These are phyloP conservation scores for Dianthus caryophyllus DNA, from an alignment of 148 eudicot species.

Conservation along the genomic window DNA sequence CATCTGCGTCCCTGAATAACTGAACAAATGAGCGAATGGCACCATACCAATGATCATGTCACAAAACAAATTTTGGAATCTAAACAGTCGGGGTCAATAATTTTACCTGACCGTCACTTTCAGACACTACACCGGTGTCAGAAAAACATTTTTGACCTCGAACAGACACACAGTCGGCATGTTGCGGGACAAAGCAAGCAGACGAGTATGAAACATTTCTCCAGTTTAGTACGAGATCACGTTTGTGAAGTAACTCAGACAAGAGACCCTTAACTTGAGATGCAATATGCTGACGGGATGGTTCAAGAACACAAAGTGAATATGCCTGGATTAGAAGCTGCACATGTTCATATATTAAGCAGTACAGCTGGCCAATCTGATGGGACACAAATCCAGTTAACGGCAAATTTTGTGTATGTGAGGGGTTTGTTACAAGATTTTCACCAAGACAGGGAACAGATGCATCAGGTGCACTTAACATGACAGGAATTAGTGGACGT, in stretches of 20 bases:
- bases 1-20: slow-evolving; percentile 37
- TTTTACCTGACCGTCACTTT: slow-evolving; percentile 31
- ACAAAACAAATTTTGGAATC: slow-evolving; percentile 22
- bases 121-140: slow-evolving; percentile 21
- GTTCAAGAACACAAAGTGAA: slow-evolving; percentile 74
- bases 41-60: slow-evolving; percentile 20
- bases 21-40: slow-evolving; percentile 19
- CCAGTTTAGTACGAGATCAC: slow-evolving; percentile 54
- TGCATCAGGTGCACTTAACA: slow-evolving; percentile 43
- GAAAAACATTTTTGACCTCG: slow-evolving; percentile 29
- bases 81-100: slow-evolving; percentile 13
- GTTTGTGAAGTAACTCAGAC: slow-evolving; percentile 51
- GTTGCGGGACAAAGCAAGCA: slow-evolving; percentile 44
- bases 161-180: slow-evolving; percentile 33
- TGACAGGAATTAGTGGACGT: slow-evolving; percentile 52
- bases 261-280: slow-evolving; percentile 62
- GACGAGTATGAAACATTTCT: slow-evolving; percentile 58
- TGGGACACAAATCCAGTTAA: slow-evolving; percentile 60
- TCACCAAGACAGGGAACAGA: slow-evolving; percentile 35
- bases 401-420: slow-evolving; percentile 33
- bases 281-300: slow-evolving; percentile 64
- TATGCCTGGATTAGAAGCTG: slow-evolving; percentile 89
- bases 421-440: slow-evolving; percentile 21
- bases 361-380: slow-evolving; percentile 81
- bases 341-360: slow-evolving; percentile 80